These are phyloP conservation scores for Chlamydomonas schloesseri DNA, from an alignment of 139 green algal genomes.

Conservation along the genomic window DNA sequence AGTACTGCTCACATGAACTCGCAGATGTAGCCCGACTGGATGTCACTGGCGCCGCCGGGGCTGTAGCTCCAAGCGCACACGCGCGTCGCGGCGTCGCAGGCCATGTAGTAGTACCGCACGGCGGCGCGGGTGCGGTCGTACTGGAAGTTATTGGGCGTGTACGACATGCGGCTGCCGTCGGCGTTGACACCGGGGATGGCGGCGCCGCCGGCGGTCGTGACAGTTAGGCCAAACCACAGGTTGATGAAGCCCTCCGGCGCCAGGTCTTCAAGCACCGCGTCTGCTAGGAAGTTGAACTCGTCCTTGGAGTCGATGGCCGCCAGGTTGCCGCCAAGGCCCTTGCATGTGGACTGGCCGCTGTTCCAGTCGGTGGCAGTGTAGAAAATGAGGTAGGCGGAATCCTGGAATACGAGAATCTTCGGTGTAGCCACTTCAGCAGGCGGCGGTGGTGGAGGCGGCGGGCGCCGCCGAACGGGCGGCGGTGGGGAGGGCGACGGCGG, in stretches of 20 bases:
- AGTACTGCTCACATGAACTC: constrained; percentile 34
- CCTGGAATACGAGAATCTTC: not conserved
- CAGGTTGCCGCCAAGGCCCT: not conserved
- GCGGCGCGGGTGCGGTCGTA: constrained; percentile 9
- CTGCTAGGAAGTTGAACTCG: not conserved
- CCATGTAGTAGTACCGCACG: constrained; percentile 32
- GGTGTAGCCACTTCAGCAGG: not conserved
- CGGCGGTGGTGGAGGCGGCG: not conserved
- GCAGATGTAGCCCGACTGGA: constrained; percentile 20
- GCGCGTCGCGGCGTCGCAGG: not conserved
- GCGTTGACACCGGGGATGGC: constrained; percentile 24
- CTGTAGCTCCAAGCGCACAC: constrained; percentile 20
- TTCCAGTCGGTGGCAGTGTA: not conserved
- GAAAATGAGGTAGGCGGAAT: constrained; percentile 21
- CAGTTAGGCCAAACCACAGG: constrained; percentile 14
- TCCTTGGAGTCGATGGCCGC: not conserved
- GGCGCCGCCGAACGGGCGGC: not conserved
- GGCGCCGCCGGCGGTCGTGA: not conserved
- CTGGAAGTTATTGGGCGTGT: not conserved
- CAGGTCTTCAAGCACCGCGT: not conserved
- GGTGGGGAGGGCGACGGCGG: not conserved
- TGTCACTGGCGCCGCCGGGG: constrained; percentile 3
- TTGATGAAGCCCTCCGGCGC: not conserved
- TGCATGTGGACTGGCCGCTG: constrained; percentile 2
- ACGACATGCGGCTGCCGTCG: constrained; percentile 19